These are phyloP conservation scores for Geranomyces variabilis DNA, from an alignment of 192 early-diverging fungal genomes.

Conservation along the genomic window DNA sequence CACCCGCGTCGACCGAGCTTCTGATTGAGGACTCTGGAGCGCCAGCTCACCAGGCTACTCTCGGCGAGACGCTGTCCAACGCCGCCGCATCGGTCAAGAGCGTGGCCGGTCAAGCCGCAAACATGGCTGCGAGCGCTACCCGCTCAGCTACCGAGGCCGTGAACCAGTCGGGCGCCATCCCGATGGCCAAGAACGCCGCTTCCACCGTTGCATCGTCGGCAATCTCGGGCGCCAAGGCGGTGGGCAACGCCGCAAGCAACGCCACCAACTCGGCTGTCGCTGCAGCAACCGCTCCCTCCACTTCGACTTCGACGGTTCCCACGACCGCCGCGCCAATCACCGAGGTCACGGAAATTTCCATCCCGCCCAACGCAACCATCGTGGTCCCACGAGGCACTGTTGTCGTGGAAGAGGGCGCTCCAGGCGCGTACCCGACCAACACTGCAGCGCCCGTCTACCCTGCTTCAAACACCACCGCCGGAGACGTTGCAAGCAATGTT, in stretches of 20 bases:
- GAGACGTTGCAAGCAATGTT: conserved; percentile 17
- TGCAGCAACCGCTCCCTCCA: conserved; percentile 10
- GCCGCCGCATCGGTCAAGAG: conserved; percentile 3
- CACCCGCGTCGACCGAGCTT: not conserved
- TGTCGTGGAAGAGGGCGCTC: not conserved
- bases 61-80: conserved; percentile 13
- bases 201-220: conserved; percentile 9
- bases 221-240: conserved; percentile 7
- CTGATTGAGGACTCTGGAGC: not conserved
- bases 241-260: not conserved
- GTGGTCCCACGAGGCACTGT: conserved; percentile 2
- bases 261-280: not conserved
- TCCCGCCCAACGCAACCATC: conserved; percentile 23
- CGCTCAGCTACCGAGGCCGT: conserved; percentile 11
- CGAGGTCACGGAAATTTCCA: not conserved
- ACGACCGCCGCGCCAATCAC: not conserved
- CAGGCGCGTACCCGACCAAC: not conserved
- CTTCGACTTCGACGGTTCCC: not conserved
- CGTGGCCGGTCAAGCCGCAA: conserved; percentile 16
- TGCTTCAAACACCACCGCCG: conserved; percentile 10
- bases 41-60: not conserved
- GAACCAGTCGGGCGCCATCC: conserved; percentile 21
- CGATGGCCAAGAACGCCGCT: conserved; percentile 27
- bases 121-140: conserved; percentile 5
- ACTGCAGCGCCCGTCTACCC: not conserved